These are phyloP conservation scores for Limnanthes douglasii DNA, from an alignment of 345 rosid species.

Conservation along the genomic window DNA sequence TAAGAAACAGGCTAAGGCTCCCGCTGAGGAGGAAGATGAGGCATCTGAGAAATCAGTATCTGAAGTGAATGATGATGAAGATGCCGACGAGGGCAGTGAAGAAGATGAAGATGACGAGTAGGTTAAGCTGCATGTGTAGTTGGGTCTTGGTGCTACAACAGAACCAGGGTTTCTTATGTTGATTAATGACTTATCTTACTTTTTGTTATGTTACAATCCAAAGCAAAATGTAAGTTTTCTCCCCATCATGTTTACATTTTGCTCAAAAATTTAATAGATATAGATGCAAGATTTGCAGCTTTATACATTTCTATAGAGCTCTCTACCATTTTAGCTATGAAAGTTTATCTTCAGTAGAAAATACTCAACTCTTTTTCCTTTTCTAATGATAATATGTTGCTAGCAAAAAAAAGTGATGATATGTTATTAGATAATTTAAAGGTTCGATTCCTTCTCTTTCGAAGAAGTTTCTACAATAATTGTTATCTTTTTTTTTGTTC, in stretches of 20 bases:
- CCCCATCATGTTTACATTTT: conserved; percentile 11
- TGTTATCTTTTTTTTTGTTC: too few species aligned
- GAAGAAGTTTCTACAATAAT: too few species aligned
- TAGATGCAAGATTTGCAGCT: conserved; percentile 26
- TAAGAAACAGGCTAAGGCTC: conserved; percentile 71
- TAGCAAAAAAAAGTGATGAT: too few species aligned
- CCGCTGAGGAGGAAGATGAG: conserved; percentile 46
- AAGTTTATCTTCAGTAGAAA: conserved; percentile 20
- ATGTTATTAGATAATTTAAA: too few species aligned
- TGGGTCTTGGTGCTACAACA: conserved; percentile 19
- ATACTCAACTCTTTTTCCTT: neutral
- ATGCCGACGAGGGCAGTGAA: conserved; percentile 62
- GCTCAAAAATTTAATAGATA: conserved; percentile 14
- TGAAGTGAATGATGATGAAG: conserved; percentile 83
- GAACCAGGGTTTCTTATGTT: too few species aligned
- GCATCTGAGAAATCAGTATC: conserved; percentile 94
- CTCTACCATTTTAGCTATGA: conserved; percentile 18
- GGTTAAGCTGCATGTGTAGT: conserved; percentile 13
- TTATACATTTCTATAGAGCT: conserved; percentile 15
- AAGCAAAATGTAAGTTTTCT: conserved; percentile 14
- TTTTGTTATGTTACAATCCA: conserved; percentile 11
- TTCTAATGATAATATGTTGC: neutral
- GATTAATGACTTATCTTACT: conserved; percentile 14
- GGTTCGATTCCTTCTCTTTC: too few species aligned
- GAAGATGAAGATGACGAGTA: conserved; percentile 85